Evolutionary conservation across 768 basidiomycete genomes (phyloP), one percentile per base, ranked within the genome.

Genomic region (Pisolithus microcarpus): DNA sequence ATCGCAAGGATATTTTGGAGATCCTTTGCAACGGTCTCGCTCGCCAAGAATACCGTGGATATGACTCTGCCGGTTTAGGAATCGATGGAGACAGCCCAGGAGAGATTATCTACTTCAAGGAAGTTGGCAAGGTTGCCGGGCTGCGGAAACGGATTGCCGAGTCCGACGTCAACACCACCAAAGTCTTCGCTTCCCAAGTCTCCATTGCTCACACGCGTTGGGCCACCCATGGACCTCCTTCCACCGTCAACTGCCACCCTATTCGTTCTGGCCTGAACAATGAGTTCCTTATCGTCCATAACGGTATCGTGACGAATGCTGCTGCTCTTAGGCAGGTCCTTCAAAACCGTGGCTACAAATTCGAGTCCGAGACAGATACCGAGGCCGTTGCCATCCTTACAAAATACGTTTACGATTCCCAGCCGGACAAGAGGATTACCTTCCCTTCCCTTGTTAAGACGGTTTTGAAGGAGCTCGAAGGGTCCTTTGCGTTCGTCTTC

Each of bases 401-500:
- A 62, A 96, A 98, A 74, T 99, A 98, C 70, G 80, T 98, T 57
- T 98, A 87, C 72, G 96, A 98, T 71, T 85, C 89, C 38, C 91
- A 92, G 60, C 81, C 85, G 19, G 84, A 84, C 69, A 91, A 91
- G 75, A 78, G 84, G 43, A 72, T 89, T 56, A 84, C 81, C 48
- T 98, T 99, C 75, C 93, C 90, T 48, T 82, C 87, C 48, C 77
- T 99, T 55, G 74, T 97, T 77, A 98, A 97, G 79, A 81, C 89
- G 40, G 94, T 98, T 40, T 73, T 98, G 65, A 95, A 93, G 73
- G 95, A 99, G 70, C 81, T 99, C 40, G 92, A 99, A 73, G 96
- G 96, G 38, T 97, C 96, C 2, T 99, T 98, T 61, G 96, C 96
- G 16, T 95, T 99, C 70, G 93, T 97, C 59, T 97, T 99, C 87